These are phyloP conservation scores for Aspergillus bridgeri DNA, from an alignment of 495 filamentous ascomycete genomes.

Conservation along the genomic window DNA sequence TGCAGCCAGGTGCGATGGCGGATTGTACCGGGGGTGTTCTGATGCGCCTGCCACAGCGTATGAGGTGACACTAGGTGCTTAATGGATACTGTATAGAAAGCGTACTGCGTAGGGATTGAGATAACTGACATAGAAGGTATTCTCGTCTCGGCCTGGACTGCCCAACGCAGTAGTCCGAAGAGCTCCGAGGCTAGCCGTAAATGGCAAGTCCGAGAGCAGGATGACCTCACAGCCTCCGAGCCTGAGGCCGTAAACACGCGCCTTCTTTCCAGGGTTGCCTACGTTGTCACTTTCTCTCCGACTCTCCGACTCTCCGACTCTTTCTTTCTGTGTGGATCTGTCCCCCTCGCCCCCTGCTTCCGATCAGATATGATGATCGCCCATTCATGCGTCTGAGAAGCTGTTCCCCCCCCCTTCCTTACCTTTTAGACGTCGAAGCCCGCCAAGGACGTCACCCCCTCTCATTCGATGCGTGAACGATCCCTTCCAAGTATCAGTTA, in stretches of 20 bases:
- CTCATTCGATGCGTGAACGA: background rate
- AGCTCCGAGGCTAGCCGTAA: background rate
- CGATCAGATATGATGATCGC: too few relatives aligned
- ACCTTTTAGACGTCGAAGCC: too few relatives aligned
- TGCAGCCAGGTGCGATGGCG: conserved; percentile 42
- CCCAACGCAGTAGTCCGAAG: background rate
- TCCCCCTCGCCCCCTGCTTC: too few relatives aligned
- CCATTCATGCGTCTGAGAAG: too few relatives aligned
- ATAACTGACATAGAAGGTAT: background rate
- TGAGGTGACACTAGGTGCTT: too few relatives aligned
- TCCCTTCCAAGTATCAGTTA: background rate
- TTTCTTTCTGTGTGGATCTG: too few relatives aligned
- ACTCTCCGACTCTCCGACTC: too few relatives aligned
- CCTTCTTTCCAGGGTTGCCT: too few relatives aligned
- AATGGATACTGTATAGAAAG: too few relatives aligned
- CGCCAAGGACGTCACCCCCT: background rate
- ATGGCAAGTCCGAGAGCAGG: background rate
- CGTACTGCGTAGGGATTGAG: too few relatives aligned
- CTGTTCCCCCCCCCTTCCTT: too few relatives aligned
- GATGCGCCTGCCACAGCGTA: conserved; percentile 7
- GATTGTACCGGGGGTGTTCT: conserved; percentile 42
- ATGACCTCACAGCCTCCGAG: background rate
- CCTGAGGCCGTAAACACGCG: background rate
- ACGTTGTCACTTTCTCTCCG: too few relatives aligned
- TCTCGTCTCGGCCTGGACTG: background rate